Evolutionary conservation across 2,329 filamentous ascomycete species (phyloP).

Genomic region (Tolypocladium capitatum): DNA sequence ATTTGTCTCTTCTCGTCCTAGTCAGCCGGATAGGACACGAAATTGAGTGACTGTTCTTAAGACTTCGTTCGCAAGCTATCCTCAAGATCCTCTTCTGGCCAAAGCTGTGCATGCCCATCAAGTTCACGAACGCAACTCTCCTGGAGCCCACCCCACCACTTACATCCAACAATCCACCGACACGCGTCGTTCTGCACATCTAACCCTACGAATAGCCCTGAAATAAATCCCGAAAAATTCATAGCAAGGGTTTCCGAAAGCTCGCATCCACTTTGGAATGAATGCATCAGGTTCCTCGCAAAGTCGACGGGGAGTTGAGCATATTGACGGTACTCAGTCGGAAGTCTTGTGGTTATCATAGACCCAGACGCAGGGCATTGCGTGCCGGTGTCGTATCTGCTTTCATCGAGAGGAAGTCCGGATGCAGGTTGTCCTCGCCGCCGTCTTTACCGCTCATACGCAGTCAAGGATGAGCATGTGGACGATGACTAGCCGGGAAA

Average conservation of each 20-base stretch:
- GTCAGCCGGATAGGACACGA: too few species aligned
- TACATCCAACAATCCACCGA: too few species aligned
- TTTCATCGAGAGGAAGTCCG: background rate
- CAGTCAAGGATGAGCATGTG: constrained; percentile 22
- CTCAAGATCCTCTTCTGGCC: too few species aligned
- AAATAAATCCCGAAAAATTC: too few species aligned
- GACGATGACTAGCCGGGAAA: constrained; percentile 21
- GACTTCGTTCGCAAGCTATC: too few species aligned
- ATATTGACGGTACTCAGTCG: constrained; percentile 16
- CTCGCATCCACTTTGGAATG: background rate
- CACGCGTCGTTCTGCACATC: too few species aligned
- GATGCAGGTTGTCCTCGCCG: constrained; percentile 1
- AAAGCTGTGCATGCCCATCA: too few species aligned
- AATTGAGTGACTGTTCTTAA: too few species aligned
- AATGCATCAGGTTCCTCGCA: constrained; percentile 6
- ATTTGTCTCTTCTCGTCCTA: too few species aligned
- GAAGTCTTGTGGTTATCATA: constrained; percentile 18
- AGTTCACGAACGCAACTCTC: too few species aligned
- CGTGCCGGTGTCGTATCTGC: constrained; percentile 9
- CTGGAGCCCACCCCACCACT: too few species aligned
- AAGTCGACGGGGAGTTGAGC: constrained; percentile 18
- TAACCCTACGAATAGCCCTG: too few species aligned
- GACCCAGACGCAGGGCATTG: constrained; percentile 24
- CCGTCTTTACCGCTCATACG: constrained; percentile 13
- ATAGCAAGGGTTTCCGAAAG: background rate